A percentile compares a stretch with the other conserved stretches of the same genome.
phyloP scores from a whole-genome alignment of 345 rosid genomes.

The Gossypium thurberi region DNA sequence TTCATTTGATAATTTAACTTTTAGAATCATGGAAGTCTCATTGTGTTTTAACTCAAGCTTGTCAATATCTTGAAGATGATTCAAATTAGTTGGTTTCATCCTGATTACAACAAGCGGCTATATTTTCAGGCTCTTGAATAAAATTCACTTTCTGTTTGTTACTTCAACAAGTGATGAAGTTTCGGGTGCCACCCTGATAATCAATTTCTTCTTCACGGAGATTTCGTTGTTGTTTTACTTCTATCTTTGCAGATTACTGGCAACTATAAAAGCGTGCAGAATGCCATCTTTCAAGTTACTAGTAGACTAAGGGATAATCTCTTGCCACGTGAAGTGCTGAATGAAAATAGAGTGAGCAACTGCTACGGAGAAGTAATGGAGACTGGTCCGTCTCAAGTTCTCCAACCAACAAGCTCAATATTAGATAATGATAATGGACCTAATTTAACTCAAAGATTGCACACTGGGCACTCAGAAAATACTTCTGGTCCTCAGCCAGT shows the following conservation, averaged over 20 bases:
- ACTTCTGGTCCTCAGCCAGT: slow-evolving; percentile 2
- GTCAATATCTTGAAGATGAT: neutral
- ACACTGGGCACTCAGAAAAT: slow-evolving; percentile 6
- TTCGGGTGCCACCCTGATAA: slow-evolving; percentile 10
- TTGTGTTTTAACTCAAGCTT: neutral
- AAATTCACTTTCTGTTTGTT: neutral
- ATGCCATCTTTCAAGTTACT: slow-evolving; percentile 35
- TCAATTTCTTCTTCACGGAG: neutral
- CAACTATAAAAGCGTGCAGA: slow-evolving; percentile 31
- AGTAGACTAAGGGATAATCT: slow-evolving; percentile 32
- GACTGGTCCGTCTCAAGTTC: slow-evolving; percentile 11
- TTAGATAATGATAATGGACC: slow-evolving; percentile 7
- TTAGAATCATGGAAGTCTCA: neutral
- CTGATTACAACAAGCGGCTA: neutral
- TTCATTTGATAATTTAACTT: neutral
- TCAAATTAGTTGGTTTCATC: neutral
- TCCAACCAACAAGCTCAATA: slow-evolving; percentile 7
- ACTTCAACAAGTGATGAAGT: neutral
- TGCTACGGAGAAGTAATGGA: slow-evolving; percentile 21
- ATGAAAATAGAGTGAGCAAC: slow-evolving; percentile 25
- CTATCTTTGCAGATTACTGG: slow-evolving; percentile 37
- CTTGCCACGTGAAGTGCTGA: slow-evolving; percentile 27
- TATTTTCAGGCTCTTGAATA: neutral
- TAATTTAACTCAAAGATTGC: slow-evolving; percentile 10
- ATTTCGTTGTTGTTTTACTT: neutral